Base-by-base conservation (phyloP, 805 yeast species). In the Priceomyces fermenticarens region DNA sequence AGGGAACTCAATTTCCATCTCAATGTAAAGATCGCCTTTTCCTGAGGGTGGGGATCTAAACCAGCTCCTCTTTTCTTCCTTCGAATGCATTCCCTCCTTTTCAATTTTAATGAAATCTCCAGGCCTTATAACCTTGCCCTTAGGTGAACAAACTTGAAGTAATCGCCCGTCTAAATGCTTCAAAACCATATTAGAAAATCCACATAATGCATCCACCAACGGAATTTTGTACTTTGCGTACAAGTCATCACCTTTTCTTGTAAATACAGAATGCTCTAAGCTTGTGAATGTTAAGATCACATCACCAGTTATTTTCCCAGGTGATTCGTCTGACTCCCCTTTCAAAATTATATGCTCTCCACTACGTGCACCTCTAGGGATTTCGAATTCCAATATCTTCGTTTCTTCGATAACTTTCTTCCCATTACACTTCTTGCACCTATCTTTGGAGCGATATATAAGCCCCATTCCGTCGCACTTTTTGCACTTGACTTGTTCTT, bases 61-160 rank as follows among this genome's bases (percentile, higher is more conserved):
- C 69, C 72, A 65, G 1, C 49, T 43, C 13, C 41, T 30, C 16
- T 38, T 43, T 33, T 42, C 42, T n/a, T 51, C 48, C 43, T 65
- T 63, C 4, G 76, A 53, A 0, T 96, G 96, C 95, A 91, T 88
- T 4, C 97, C 97, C 59, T 88, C 96, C 32, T 76, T 75, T 30
- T 72, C 61, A 10, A 90, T 66, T 44, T 80, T 72, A 27, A 90
- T 58, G 41, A 66, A 73, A 47, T 88, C 87, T 7, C 85, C 83
- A 0, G 96, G 96, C 52, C 83, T 75, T 5, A 89, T 54, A 4
- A 91, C 96, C 60, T 83, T 84, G 1, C 97, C 97, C 3, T 73
- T 65, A 1, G 90, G 89, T 0, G 83, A 75, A 0, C 78, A 67
- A 10, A 90, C 57, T 39, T 75, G 75, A 10, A 89, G 60, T 29